Base-by-base conservation (phyloP, 345 rosid genomes). In the Raphanus sativus region DNA sequence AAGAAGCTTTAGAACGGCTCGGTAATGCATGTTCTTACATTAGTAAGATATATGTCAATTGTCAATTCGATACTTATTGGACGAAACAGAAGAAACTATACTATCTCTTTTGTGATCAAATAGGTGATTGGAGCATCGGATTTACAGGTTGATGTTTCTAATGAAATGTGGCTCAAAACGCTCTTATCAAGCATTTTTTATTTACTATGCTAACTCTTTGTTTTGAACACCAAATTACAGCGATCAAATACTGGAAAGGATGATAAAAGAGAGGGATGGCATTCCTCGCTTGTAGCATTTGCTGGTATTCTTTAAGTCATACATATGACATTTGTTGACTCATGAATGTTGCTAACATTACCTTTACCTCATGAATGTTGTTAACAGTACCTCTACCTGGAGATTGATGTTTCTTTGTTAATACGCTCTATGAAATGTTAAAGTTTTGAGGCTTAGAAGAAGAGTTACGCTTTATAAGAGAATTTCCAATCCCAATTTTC, bases 231-330 rank as follows among this genome's bases (percentile, higher is more conserved):
- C 2, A 3, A 5, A 40, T 62, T 56, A 80, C 65, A 91, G 98
- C 87, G 1, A 71, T 81, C 29, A 81, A 89, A 82, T 78, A 75
- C 85, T 25, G 67, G 76, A 81, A 70, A 81, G 69, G 45, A 84
- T 21, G 56, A 81, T 86, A 64, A 85, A 83, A 75, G 84, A 80
- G 75, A 86, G 92, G 71, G 90, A 87, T 8, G 92, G 92, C n/a
- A 80, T 65, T 61, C 92, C 92, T 40, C 91, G 86, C 86, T 33
- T 86, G 77, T 88, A 95, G 97, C 91, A 89, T 70, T 67, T 93
- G 63, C 81, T 88, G 91, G 95, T 93, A 6, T 1, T 26, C 16
- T 64, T 63, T 0, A 55, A 26, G 5, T 6, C 24, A 4, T 56
- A 3, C 30, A 65, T 38, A 52, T 33, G 63, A 26, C 8, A 8